phyloP scores from a whole-genome alignment of 2,329 filamentous ascomycete genomes.

The Stylonectria norvegica region DNA sequence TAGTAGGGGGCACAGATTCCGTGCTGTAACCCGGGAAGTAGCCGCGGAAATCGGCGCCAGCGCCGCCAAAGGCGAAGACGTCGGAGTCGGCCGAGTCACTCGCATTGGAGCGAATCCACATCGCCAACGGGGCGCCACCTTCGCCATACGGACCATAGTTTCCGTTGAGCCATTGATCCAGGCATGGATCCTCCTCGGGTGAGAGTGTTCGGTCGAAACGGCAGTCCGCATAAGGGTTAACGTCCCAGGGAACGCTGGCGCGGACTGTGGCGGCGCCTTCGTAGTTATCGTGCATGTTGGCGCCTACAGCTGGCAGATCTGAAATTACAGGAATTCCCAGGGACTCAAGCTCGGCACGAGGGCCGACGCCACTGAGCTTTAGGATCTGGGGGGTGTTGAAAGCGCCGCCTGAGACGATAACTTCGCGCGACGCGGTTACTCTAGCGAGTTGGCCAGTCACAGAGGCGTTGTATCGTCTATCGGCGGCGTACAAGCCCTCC shows the following conservation, averaged over 20 bases:
- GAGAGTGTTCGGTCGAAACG: constrained; percentile 6
- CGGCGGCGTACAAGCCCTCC: constrained; percentile 40
- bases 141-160: constrained; percentile 23
- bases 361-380: constrained; percentile 48
- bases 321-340: constrained; percentile 40
- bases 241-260: constrained; percentile 14
- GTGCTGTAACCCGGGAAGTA: constrained; percentile 28
- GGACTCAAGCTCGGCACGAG: constrained; percentile 35
- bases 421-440: constrained; percentile 16
- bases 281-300: constrained; percentile 29
- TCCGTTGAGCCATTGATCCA: constrained; percentile 28
- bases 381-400: constrained; percentile 41
- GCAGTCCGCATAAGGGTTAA: constrained; percentile 13
- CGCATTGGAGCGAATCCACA: constrained; percentile 28
- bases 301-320: constrained; percentile 45
- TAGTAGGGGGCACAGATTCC: constrained; percentile 30
- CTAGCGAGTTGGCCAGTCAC: constrained; percentile 7
- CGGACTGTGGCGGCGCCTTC: constrained; percentile 23
- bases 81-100: constrained; percentile 27
- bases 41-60: constrained; percentile 25
- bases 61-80: constrained; percentile 29
- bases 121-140: constrained; percentile 20
- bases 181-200: constrained; percentile 31
- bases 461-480: constrained; percentile 22
- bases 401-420: constrained; percentile 20